A percentile compares a stretch with the other conserved stretches of the same genome.
Conservation (phyloP, 805 yeast genomes). For the Candida glaebosa region DNA sequence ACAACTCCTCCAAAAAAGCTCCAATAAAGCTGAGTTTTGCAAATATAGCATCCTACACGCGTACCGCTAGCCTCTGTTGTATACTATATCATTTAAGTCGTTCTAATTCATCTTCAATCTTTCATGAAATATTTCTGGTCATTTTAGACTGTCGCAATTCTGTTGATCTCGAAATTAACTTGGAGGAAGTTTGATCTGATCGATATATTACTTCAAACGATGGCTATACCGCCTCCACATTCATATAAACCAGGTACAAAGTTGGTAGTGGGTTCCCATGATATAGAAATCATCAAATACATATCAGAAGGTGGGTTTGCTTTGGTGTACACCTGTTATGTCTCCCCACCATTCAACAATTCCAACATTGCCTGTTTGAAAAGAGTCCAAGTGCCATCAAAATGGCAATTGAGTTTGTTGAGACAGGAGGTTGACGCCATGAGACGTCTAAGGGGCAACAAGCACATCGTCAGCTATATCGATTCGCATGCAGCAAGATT, state of each 20-base stretch:
- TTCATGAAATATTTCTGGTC: too few relatives aligned
- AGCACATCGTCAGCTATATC: conserved; percentile 81
- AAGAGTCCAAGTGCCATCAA: conserved; percentile 93
- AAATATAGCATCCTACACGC: too few relatives aligned
- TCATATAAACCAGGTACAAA: conserved; percentile 74
- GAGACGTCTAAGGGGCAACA: conserved; percentile 79
- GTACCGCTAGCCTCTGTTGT: too few relatives aligned
- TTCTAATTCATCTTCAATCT: too few relatives aligned
- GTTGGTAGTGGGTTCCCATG: conserved; percentile 81
- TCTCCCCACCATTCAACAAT: conserved; percentile 51
- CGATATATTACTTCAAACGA: conserved; percentile 2
- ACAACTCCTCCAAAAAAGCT: background rate
- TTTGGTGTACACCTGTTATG: conserved; percentile 79
- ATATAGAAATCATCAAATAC: conserved; percentile 63
- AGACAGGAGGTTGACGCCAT: conserved; percentile 97
- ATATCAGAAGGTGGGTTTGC: conserved; percentile 94
- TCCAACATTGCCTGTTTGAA: conserved; percentile 73
- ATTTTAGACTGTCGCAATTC: background rate
- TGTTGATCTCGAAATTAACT: background rate
- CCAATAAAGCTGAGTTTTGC: background rate
- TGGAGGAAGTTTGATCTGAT: background rate
- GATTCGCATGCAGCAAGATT: conserved; percentile 92
- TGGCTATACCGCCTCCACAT: conserved; percentile 50
- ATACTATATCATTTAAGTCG: too few relatives aligned
- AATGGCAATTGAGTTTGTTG: conserved; percentile 72